These are phyloP conservation scores for Liriodendron chinense DNA, from an alignment of 164 flowering plant species.

Conservation along the genomic window DNA sequence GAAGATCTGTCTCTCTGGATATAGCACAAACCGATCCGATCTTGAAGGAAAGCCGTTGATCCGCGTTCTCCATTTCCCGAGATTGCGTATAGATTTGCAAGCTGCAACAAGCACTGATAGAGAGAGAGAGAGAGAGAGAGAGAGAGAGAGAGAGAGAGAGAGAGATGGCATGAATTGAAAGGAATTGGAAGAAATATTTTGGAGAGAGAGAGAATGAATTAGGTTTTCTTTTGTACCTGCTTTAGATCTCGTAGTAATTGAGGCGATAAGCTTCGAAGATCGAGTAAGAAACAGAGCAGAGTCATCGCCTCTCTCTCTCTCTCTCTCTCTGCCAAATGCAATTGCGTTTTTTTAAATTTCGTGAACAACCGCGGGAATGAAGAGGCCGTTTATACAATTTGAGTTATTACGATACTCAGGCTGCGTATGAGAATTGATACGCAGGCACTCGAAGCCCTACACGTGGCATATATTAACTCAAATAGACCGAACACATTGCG, in stretches of 20 bases:
- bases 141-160: not conserved
- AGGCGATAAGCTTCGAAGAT: conserved; percentile 65
- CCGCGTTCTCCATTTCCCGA: conserved; percentile 2
- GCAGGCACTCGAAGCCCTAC: not conserved
- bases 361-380: not conserved
- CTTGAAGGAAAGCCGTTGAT: conserved; percentile 14
- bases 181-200: too few species aligned
- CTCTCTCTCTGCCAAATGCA: not conserved
- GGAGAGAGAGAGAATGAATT: not conserved
- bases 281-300: conserved; percentile 65
- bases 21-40: conserved; percentile 50
- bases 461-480: too few species aligned
- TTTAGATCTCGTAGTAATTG: conserved; percentile 52
- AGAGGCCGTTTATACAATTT: not conserved
- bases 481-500: too few species aligned
- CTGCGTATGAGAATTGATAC: not conserved
- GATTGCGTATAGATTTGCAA: conserved; percentile 36
- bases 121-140: not conserved
- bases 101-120: conserved; percentile 29
- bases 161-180: not conserved
- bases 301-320: conserved; percentile 39
- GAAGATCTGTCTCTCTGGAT: conserved; percentile 42
- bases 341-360: not conserved
- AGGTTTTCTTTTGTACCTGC: conserved; percentile 36
- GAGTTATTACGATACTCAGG: not conserved